Conservation (phyloP, 768 basidiomycete species). For the Auricularia heimuer region DNA sequence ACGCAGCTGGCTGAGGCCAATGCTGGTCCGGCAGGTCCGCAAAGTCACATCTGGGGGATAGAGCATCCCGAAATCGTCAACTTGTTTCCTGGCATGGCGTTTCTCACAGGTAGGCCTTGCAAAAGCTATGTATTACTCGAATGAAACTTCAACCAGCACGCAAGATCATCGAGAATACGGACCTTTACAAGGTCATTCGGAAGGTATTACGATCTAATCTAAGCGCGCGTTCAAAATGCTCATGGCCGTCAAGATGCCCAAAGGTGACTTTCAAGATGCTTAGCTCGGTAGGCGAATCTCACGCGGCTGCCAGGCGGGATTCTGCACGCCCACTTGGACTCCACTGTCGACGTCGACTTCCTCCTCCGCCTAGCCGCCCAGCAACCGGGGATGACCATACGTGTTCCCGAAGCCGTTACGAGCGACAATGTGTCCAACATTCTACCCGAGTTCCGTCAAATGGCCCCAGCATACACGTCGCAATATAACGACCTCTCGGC, state of each 20-base stretch:
- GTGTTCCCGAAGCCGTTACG: constrained; percentile 31
- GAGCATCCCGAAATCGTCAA: constrained; percentile 46
- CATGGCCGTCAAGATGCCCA: constrained; percentile 50
- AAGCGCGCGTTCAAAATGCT: not conserved
- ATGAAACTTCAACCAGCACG: constrained; percentile 28
- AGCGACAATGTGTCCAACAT: constrained; percentile 30
- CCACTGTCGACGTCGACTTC: constrained; percentile 47
- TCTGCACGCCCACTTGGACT: constrained; percentile 67
- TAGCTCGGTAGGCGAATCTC: not conserved
- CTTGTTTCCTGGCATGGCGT: constrained; percentile 71
- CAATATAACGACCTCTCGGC: constrained; percentile 17
- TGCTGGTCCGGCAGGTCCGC: not conserved
- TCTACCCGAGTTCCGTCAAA: constrained; percentile 41
- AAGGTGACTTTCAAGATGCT: constrained; percentile 38
- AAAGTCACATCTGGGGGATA: not conserved
- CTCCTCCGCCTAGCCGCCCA: constrained; percentile 46
- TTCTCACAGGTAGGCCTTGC: constrained; percentile 46
- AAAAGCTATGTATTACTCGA: not conserved
- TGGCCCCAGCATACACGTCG: constrained; percentile 28
- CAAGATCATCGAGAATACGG: constrained; percentile 48
- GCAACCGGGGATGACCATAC: constrained; percentile 53
- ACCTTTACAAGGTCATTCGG: constrained; percentile 49
- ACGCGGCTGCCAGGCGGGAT: constrained; percentile 16
- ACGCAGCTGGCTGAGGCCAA: not conserved
- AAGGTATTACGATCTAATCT: constrained; percentile 33